Conservation (phyloP, 2,329 filamentous ascomycete genomes). For the Hysterium pulicare region DNA sequence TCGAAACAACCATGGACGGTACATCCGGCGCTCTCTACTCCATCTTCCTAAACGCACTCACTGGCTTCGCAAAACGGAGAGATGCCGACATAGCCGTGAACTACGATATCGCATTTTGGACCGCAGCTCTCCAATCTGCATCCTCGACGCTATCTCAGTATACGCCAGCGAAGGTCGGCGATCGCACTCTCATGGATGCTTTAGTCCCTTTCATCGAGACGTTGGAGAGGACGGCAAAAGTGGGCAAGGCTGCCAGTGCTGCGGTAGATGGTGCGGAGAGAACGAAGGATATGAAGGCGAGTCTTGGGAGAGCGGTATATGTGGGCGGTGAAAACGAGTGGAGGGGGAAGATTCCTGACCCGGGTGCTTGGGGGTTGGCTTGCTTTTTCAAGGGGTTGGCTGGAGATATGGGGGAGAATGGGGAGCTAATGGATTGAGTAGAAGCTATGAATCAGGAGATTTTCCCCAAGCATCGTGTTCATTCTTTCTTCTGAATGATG, state of each 20-base stretch:
- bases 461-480: no score
- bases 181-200: constrained; percentile 83
- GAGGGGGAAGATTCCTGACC: constrained; percentile 43
- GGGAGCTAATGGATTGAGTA: no score
- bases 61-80: constrained; percentile 44
- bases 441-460: no score
- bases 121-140: constrained; percentile 36
- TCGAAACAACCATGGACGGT: constrained; percentile 66
- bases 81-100: not conserved
- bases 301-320: constrained; percentile 73
- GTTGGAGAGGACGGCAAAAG: constrained; percentile 55
- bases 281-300: constrained; percentile 84
- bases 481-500: no score
- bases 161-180: constrained; percentile 77
- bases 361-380: constrained; percentile 51
- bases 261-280: constrained; percentile 68
- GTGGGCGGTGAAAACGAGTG: constrained; percentile 60
- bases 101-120: not conserved
- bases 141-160: constrained; percentile 51
- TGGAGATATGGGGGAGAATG: no score
- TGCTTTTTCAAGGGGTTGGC: not conserved
- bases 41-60: constrained; percentile 81
- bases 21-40: constrained; percentile 68
- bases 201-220: constrained; percentile 76
- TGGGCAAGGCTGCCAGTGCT: constrained; percentile 67